Evolutionary conservation across 169 alveolate genomes (phyloP).

Genomic region (Fabrea salina): DNA sequence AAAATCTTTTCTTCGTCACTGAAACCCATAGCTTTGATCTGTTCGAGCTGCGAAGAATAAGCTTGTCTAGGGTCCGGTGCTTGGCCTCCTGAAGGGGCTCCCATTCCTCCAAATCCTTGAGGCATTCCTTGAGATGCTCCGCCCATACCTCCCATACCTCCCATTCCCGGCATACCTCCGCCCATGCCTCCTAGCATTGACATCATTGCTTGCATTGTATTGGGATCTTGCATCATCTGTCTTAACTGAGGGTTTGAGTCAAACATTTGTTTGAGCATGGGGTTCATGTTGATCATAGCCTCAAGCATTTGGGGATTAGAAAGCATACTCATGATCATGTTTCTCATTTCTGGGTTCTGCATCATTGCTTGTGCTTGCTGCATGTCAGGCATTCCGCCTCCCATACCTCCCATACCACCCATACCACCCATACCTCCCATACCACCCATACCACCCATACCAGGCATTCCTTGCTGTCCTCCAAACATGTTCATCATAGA

Average conservation of each 20-base stretch:
- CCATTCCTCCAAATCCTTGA: neutral
- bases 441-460: conserved; percentile 46
- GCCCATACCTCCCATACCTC: conserved; percentile 20
- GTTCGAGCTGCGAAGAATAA: conserved; percentile 84
- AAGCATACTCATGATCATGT: neutral
- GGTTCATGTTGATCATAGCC: conserved; percentile 30
- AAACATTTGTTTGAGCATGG: conserved; percentile 35
- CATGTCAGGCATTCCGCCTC: neutral
- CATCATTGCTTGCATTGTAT: conserved; percentile 46
- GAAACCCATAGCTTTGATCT: conserved; percentile 95
- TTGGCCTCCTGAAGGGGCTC: neutral
- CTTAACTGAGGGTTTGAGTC: conserved; percentile 38
- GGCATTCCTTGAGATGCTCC: conserved; percentile 16
- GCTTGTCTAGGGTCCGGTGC: conserved; percentile 34
- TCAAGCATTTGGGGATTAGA: neutral
- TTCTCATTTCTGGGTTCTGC: neutral
- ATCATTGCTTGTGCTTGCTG: neutral
- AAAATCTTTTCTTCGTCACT: conserved; percentile 86
- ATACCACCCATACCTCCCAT: conserved; percentile 58
- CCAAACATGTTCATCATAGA: neutral
- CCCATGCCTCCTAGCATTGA: conserved; percentile 55
- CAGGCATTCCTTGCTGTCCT: conserved; percentile 35
- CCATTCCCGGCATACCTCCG: neutral
- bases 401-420: conserved; percentile 40
- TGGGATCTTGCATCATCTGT: conserved; percentile 41